Evolutionary conservation across 2,329 filamentous ascomycete species (phyloP), one percentile per base, ranked within the genome.

Genomic region (Aureobasidium sp.): DNA sequence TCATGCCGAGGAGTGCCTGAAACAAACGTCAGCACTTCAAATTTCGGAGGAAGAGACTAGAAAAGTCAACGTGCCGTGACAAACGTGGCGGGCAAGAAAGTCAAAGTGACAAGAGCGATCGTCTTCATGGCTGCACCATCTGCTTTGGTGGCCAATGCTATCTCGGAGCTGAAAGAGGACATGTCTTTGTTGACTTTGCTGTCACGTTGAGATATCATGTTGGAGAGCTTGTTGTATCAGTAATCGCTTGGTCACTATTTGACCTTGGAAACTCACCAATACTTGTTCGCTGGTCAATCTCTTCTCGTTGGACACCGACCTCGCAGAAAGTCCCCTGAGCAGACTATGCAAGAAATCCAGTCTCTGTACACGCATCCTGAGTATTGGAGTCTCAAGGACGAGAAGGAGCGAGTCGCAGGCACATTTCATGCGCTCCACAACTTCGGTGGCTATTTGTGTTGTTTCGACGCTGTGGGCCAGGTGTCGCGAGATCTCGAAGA

Each of bases 131-230:
- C 72, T 25, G 69, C 67, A 53, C 68, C 73, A 62, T 76, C 74
- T 5, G 65, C 67, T 45, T 71, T 68, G 66, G 76, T 69, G 4
- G 71, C 64, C 9, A 37, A 5, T 14, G 51, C 51, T 37, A 55
- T 41, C 8, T 55, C 22, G 3, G 22, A 25, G 37, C 34, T 49
- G 7, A 27, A 45, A 12, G 27, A 25, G 25, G 45, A 29, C 25
- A 48, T 27, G 1, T 29, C 15, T 25, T 17, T 48, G 25, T 27
- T 41, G 34, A 29, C 25, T 12, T 67, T 68, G 45, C 70, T 75
- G 65, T 77, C 74, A 17, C 67, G 68, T 64, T 76, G 74, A 2
- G 72, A 74, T n/a, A 77, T 74, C 0, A 74, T 68, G 57, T 78
- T 74, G 8, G 37, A 42, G 9, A 31, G 36, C 25, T 42, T n/a